Evolutionary conservation across 768 basidiomycete species (phyloP).

Genomic region (Macrolepiota fuliginosa): DNA sequence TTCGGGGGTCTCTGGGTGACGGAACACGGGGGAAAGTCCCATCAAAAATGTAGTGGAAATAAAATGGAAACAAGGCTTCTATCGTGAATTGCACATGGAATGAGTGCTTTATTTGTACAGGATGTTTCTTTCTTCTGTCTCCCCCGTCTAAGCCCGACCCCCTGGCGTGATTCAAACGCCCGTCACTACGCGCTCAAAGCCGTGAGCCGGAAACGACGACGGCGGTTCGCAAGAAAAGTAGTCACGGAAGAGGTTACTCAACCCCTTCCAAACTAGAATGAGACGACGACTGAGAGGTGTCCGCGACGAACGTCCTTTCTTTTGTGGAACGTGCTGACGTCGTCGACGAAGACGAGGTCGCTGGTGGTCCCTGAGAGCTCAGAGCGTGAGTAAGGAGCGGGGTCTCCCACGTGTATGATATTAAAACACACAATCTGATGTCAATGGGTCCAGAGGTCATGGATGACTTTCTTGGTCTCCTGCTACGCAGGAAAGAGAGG

Average conservation of each 20-base stretch:
- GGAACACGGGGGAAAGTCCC: background rate
- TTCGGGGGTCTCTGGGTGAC: background rate
- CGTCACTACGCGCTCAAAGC: conserved; percentile 1
- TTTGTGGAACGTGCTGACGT: background rate
- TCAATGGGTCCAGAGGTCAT: background rate
- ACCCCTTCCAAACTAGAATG: background rate
- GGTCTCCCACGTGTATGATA: background rate
- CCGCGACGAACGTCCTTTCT: background rate
- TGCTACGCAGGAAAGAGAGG: background rate
- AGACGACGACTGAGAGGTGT: background rate
- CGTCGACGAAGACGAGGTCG: background rate
- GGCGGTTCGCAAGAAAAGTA: background rate
- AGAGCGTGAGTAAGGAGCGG: background rate
- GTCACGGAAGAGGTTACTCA: conserved; percentile 1
- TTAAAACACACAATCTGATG: background rate
- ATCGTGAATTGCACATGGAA: background rate
- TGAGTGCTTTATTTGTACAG: background rate
- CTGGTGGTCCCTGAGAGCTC: background rate
- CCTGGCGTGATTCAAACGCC: background rate
- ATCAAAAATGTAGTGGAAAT: background rate
- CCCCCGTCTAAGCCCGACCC: background rate
- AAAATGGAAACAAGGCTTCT: background rate
- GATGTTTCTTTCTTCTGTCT: background rate
- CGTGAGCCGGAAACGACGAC: background rate
- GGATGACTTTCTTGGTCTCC: background rate